Base-by-base conservation (phyloP, 1,139 yeast species). In the Diutina pseudorugosa region DNA sequence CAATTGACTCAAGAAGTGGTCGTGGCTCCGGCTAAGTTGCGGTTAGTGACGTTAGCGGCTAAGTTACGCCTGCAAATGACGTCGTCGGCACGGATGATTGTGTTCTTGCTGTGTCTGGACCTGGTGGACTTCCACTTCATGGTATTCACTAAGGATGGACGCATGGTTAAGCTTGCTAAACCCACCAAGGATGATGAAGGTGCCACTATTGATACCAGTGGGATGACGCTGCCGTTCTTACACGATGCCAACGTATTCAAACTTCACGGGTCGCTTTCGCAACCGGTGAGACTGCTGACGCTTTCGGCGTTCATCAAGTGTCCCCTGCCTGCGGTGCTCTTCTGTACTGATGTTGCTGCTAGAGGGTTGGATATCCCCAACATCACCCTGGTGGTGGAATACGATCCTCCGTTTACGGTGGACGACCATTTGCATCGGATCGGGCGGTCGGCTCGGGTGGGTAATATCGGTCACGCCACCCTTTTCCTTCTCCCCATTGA, bases 71-170 rank as follows among this genome's bases (percentile, higher is more conserved):
- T 16, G 36, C 20, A 33, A 11, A 71, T 75, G 30, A 66, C 60
- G 12, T 61, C 68, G 4, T 50, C 58, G 51, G 33, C 66, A 57
- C 79, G 89, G 61, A 81, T 93, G 1, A 84, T 93, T 64, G 91
- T 94, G 0, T 93, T 93, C 65, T 78, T 90, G 58, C 86, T 96
- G 8, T 93, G 98, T 69, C 83, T 98, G 0, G 98, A 93, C 63
- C 86, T 96, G 14, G 98, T 94, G 21, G 90, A 93, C 59, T 93
- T 86, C 70, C 97, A 93, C 67, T 89, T 82, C 65, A 79, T 80
- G 51, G 84, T 82, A 0, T 82, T 91, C 60, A 76, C 94, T 2
- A 66, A 82, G 55, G 71, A 71, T 12, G 85, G 85, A 12, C 69
- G 70, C 16, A 52, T 54, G 20, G 51, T 55, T 4, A 51, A 41